Base-by-base conservation (phyloP, 2,329 filamentous ascomycete genomes). In the Trichoderma sp. region DNA sequence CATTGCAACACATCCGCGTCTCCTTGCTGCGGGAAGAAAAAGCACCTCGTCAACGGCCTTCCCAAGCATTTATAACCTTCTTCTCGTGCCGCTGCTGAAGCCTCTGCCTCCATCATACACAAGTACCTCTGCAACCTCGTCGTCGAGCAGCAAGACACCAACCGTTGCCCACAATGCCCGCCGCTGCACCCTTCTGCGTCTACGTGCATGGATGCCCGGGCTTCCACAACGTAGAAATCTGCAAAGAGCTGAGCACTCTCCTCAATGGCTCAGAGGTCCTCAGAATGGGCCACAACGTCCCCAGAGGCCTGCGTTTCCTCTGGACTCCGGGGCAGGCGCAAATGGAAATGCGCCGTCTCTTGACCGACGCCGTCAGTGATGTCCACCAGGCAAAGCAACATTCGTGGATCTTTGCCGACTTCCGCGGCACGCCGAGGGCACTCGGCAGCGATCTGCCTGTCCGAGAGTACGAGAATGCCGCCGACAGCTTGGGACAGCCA, bases 281-380 rank as follows among this genome's bases (percentile, higher is more conserved):
- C 24, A 49, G 13, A 49, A 49, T 49, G 21, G 46, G 21, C n/a
- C 10, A 24, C 13, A 49, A 34, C 3, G 11, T 13, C 32, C 3
- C 1, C 13, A 14, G 4, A 34, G 13, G 11, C 32, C 5, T 1
- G 4, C 32, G 4, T 14, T 24, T 11, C 4, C 3, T 14, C 10
- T 49, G 10, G n/a, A 10, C 1, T 21, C 16, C 7, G 0, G 1
- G 0, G 16, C 5, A 18, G 37, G 6, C 2, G 16, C 16, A 8
- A 7, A 3, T 7, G 37, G 16, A 43, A 18, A 16, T 43, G 39
- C 39, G 7, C 7, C 7, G 1, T 43, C 3, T n/a, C 18, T 13
- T 43, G 18, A 0, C 2, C 7, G 18, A 43, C 8, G 16, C 39
- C 8, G 6, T n/a, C 39, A n/a, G 18, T 8, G 39, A 43, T 18